These are phyloP conservation scores for Marchantia paleacea DNA, from an alignment of 225 moss, liverwort and hornwort genomes.

Conservation along the genomic window DNA sequence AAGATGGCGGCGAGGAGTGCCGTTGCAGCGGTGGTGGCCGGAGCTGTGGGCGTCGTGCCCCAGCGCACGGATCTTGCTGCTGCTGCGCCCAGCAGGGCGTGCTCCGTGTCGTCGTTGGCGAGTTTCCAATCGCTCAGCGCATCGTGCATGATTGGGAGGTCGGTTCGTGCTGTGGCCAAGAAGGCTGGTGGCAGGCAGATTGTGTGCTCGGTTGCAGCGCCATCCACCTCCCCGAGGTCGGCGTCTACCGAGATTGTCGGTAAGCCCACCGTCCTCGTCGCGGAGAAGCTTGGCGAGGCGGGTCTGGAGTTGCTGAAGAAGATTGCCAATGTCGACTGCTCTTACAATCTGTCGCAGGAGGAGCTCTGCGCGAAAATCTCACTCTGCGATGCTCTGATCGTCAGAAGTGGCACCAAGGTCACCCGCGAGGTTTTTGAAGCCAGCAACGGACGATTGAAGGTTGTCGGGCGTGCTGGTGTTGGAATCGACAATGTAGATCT, in stretches of 20 bases:
- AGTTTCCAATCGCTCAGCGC: constrained; percentile 22
- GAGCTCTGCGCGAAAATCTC: constrained; percentile 85
- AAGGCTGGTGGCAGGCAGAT: not conserved
- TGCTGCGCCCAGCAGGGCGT: not conserved
- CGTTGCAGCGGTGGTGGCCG: constrained; percentile 15
- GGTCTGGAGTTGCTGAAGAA: constrained; percentile 70
- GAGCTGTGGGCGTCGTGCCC: not conserved
- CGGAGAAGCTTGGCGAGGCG: constrained; percentile 89
- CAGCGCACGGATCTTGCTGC: constrained; percentile 3
- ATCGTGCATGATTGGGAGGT: not conserved
- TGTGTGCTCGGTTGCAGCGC: constrained; percentile 36
- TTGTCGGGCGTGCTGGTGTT: constrained; percentile 97
- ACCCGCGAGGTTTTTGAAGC: constrained; percentile 90
- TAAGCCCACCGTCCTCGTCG: constrained; percentile 71
- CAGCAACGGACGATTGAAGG: constrained; percentile 82
- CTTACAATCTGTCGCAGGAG: constrained; percentile 77
- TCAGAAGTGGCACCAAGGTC: constrained; percentile 93
- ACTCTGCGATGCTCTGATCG: constrained; percentile 86
- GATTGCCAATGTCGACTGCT: constrained; percentile 86
- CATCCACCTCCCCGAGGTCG: constrained; percentile 43
- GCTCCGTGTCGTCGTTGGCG: constrained; percentile 8
- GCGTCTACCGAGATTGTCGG: constrained; percentile 41
- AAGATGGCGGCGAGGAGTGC: constrained; percentile 26
- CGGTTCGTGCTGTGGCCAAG: not conserved
- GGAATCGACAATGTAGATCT: constrained; percentile 98